phyloP scores from a whole-genome alignment of 164 flowering plant genomes.

The Platanus orientalis region DNA sequence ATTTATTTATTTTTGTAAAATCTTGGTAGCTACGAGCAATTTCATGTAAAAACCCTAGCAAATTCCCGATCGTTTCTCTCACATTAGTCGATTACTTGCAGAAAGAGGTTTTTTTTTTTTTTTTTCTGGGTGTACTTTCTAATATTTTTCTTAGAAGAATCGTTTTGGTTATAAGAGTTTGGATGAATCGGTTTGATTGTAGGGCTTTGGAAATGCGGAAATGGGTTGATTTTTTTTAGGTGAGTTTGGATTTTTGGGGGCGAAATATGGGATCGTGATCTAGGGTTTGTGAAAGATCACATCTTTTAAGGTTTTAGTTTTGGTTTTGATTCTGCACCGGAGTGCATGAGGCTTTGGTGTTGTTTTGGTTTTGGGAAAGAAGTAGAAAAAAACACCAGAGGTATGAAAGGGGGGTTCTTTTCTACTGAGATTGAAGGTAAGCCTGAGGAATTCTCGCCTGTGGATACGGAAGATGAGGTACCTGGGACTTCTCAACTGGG shows the following conservation, averaged over 20 bases:
- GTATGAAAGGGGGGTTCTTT: slow-evolving; percentile 18
- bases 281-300: slow-evolving; percentile 9
- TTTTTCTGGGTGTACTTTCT: too few relatives aligned
- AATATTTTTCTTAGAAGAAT: not conserved
- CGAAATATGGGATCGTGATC: slow-evolving; percentile 15
- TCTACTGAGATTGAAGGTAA: slow-evolving; percentile 15
- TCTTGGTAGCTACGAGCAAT: not conserved
- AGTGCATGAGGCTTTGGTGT: slow-evolving; percentile 61
- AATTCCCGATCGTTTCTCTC: not conserved
- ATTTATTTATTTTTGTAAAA: not conserved
- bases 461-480: slow-evolving; percentile 21
- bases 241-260: slow-evolving; percentile 7
- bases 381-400: slow-evolving; percentile 8
- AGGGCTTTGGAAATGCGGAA: slow-evolving; percentile 6
- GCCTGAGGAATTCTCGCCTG: slow-evolving; percentile 1
- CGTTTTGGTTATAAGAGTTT: not conserved
- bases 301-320: slow-evolving; percentile 2
- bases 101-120: not conserved
- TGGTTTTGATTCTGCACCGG: slow-evolving; percentile 2
- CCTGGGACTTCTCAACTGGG: slow-evolving; percentile 12
- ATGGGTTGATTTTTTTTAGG: not conserved
- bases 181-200: not conserved
- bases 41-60: not conserved
- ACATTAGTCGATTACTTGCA: not conserved
- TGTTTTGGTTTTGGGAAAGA: slow-evolving; percentile 34